Conservation (phyloP, 495 filamentous ascomycete genomes). For the Neurospora cerealis region DNA sequence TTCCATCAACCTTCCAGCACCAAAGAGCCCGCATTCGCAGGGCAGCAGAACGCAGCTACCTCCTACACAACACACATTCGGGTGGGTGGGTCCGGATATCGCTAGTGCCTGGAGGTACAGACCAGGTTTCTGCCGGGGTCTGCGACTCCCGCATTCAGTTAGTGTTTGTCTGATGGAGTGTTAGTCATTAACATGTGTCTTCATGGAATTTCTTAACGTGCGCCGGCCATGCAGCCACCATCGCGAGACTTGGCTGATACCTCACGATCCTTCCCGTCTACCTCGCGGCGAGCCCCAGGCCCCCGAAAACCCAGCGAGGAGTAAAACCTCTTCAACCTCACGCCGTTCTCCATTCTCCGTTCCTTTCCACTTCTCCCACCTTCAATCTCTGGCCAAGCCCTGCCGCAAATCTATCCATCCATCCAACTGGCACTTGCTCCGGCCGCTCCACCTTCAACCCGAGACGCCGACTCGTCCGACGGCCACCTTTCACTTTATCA, state of each 20-base stretch:
- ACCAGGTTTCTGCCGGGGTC: conserved; percentile 21
- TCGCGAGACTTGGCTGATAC: conserved; percentile 14
- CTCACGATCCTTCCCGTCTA: not conserved
- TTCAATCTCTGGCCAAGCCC: not conserved
- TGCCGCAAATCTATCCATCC: not conserved
- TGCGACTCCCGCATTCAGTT: conserved; percentile 14
- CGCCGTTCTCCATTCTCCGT: conserved; percentile 1
- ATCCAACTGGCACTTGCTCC: not conserved
- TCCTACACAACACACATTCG: conserved; percentile 2
- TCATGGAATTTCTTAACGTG: not conserved
- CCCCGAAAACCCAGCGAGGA: not conserved
- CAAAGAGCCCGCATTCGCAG: not conserved
- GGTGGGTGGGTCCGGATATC: conserved; percentile 4
- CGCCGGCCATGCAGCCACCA: conserved; percentile 18
- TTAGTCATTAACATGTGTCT: too few relatives aligned
- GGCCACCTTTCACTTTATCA: not conserved
- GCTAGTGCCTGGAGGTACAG: conserved; percentile 13
- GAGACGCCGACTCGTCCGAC: not conserved
- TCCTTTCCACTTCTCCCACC: not conserved
- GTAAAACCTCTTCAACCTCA: conserved; percentile 19
- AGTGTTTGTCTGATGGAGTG: not conserved
- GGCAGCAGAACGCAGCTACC: not conserved
- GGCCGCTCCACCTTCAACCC: not conserved
- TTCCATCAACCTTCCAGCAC: conserved; percentile 7
- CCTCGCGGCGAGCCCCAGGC: not conserved